Base-by-base conservation (phyloP, 768 basidiomycete genomes). In the Boletus subcaerulescens region DNA sequence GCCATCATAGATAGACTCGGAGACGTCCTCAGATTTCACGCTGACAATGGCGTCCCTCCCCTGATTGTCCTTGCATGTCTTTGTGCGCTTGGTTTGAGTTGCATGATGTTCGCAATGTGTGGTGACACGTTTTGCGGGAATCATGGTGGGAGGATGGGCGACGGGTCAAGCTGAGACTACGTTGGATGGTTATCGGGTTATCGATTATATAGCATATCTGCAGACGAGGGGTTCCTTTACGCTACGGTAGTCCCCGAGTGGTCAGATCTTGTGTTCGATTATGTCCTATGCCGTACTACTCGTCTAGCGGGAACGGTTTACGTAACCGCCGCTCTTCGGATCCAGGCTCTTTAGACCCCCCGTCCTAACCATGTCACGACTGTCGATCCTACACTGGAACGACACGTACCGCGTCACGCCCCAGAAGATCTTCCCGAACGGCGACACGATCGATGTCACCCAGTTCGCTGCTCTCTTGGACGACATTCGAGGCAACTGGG, bases 391-490 rank as follows among this genome's bases (percentile, higher is more conserved):
- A 4, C 89, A 91, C 60, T 91, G 84, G 76, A 91, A 91, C 72
- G 89, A 91, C 65, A 88, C 86, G 22, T 96, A 95, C 71, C 84
- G 91, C 22, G 87, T 93, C 33, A 76, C 79, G 5, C 84, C 86
- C 11, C 91, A 93, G 68, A 91, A 88, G 65, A 62, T 87, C 26
- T 73, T 74, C 0, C 71, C 66, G 11, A 76, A 80, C 14, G 61
- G 70, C 2, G 83, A 82, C 44, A 88, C 85, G n/a, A 88, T 95
- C 62, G 87, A 91, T 68, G 91, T 92, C 24, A 85, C 89, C 12
- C 91, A 94, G 68, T 95, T 93, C 69, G 83, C 83, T n/a, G 80
- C 83, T 11, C 75, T 89, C 35, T 71, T 94, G 24, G 76, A 88
- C 50, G 76, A 80, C 55, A 73, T 91, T 29, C 79, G 90, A 48